phyloP scores from a whole-genome alignment of 1,139 yeast genomes.

The Diutina pseudorugosa region DNA sequence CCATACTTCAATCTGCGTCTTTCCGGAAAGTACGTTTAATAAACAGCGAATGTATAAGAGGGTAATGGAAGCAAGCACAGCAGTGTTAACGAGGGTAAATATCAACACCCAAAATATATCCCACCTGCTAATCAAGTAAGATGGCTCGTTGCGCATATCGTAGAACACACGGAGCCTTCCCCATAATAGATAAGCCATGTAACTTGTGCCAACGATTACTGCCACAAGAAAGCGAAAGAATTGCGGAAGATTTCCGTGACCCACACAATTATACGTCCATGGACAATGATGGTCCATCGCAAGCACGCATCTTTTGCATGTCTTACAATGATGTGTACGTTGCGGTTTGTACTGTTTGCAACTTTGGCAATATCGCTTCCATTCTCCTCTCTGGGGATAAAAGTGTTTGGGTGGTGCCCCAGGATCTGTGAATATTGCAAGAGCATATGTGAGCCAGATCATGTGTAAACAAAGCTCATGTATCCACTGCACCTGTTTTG shows the following conservation, averaged over 20 bases:
- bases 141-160: conserved; percentile 42
- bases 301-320: conserved; percentile 48
- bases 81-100: conserved; percentile 41
- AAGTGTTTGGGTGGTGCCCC: conserved; percentile 43
- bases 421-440: conserved; percentile 47
- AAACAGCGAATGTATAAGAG: conserved; percentile 53
- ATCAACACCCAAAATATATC: conserved; percentile 48
- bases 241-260: conserved; percentile 68
- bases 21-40: conserved; percentile 51
- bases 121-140: conserved; percentile 39
- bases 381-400: conserved; percentile 23
- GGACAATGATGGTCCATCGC: conserved; percentile 84
- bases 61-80: conserved; percentile 47
- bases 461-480: conserved; percentile 38
- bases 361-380: conserved; percentile 55
- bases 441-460: conserved; percentile 60
- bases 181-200: conserved; percentile 31
- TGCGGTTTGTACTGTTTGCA: conserved; percentile 62
- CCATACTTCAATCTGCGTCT: conserved; percentile 90
- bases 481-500: conserved; percentile 30
- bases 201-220: conserved; percentile 47
- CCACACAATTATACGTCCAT: conserved; percentile 82
- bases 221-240: conserved; percentile 67
- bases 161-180: conserved; percentile 35
- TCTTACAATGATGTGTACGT: conserved; percentile 69